Conservation (phyloP, 2,329 filamentous ascomycete genomes). For the Colletotrichum salicis region DNA sequence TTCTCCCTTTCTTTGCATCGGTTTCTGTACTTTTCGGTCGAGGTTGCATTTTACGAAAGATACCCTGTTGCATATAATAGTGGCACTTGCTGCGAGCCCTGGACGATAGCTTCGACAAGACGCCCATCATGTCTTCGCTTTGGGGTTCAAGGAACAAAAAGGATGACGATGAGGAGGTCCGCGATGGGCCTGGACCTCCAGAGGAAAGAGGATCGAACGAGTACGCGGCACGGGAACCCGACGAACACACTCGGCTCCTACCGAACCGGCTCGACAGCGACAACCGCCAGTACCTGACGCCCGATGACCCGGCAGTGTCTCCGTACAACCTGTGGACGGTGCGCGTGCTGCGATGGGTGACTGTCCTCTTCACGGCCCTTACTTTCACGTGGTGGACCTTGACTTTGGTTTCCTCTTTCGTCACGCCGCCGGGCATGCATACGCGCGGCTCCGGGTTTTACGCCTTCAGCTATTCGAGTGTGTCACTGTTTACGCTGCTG, state of each 20-base stretch:
- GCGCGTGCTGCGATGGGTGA: constrained; percentile 80
- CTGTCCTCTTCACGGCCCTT: constrained; percentile 77
- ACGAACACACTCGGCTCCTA: constrained; percentile 74
- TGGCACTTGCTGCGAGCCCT: not conserved
- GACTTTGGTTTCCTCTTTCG: constrained; percentile 88
- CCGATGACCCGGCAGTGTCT: constrained; percentile 69
- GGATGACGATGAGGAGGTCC: constrained; percentile 39
- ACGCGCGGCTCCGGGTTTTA: constrained; percentile 93
- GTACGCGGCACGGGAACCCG: constrained; percentile 41
- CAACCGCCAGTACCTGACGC: constrained; percentile 44
- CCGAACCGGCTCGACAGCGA: constrained; percentile 71
- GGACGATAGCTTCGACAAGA: not conserved
- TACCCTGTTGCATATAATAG: not conserved
- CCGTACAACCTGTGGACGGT: constrained; percentile 97
- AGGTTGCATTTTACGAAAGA: not conserved
- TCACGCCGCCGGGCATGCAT: constrained; percentile 87
- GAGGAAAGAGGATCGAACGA: constrained; percentile 25
- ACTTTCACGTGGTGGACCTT: constrained; percentile 94
- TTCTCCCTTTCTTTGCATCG: not conserved
- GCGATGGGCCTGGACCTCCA: constrained; percentile 41
- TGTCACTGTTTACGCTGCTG: constrained; percentile 80
- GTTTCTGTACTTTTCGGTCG: not conserved
- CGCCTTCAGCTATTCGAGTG: constrained; percentile 82
- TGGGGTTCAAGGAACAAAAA: constrained; percentile 34
- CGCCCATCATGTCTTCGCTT: constrained; percentile 22